Base-by-base conservation (phyloP, 2,329 filamentous ascomycete genomes). In the Stachybotrys elegans region DNA sequence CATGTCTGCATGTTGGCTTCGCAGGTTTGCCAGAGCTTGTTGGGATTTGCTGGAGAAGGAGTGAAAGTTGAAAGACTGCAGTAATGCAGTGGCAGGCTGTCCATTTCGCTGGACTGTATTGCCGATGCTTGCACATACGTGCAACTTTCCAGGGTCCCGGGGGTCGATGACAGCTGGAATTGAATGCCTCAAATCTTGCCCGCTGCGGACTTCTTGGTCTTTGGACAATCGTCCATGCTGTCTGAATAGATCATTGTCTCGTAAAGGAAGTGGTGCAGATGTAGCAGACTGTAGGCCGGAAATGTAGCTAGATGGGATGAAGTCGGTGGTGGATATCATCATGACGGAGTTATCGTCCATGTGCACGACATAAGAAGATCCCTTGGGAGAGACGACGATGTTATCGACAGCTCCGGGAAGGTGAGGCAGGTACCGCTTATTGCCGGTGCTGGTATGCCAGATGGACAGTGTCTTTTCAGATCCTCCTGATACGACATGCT, bases 401-500 rank as follows among this genome's bases (percentile, higher is more conserved):
- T 86, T 89, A 60, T 93, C 86, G 27, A 98, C 86, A 21, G 83
- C 81, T 6, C 89, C 87, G 20, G 87, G 85, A 45, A 98, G 75
- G 75, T 97, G 90, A n/a, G 93, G 93, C 22, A 98, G 71, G 58
- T 84, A 88, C 58, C 93, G 86, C 57, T 81, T 82, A 60, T 84
- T 84, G 50, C 83, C 83, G 1, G 92, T 96, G 53, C 94, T 88
- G 45, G 96, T 73, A 66, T 98, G 93, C 91, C 91, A 97, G 23
- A 96, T 71, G 8, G 95, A 88, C 34, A 98, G 73, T 17, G 89
- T 86, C 7, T 89, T 91, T 66, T 98, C 93, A 19, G 83, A 81
- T 23, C 93, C 93, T 58, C 93, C 93, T 45, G 93, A 97, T 42
- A 98, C 84, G 47, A 98, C 69, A 63, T 98, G 98, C 60, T 95